These are phyloP conservation scores for Ilex paraguariensis DNA, from an alignment of 305 asterid genomes.

Conservation along the genomic window DNA sequence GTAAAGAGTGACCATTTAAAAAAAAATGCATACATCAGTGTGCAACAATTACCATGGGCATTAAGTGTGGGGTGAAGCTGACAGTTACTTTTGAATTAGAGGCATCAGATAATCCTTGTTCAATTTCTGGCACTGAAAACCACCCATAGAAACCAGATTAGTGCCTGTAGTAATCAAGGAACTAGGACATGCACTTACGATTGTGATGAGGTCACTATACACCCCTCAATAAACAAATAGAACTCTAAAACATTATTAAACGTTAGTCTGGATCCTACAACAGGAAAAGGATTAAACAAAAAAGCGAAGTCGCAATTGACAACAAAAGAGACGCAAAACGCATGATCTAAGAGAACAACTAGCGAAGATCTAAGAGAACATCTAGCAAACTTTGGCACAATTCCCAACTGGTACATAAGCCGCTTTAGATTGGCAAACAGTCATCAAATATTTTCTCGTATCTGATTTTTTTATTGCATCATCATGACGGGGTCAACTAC, in stretches of 20 bases:
- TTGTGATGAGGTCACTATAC: too few species aligned
- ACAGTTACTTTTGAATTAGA: constrained; percentile 76
- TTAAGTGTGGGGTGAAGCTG: constrained; percentile 95
- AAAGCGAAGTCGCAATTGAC: too few species aligned
- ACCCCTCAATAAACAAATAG: too few species aligned
- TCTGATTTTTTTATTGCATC: not conserved
- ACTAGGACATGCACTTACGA: too few species aligned
- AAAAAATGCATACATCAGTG: constrained; percentile 5
- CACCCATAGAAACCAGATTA: not conserved
- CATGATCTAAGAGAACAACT: not conserved
- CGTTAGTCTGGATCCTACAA: too few species aligned
- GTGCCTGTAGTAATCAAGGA: not conserved
- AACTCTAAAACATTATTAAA: too few species aligned
- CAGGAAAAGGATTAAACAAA: too few species aligned
- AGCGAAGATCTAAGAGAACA: not conserved
- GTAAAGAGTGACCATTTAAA: not conserved
- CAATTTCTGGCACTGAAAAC: constrained; percentile 89
- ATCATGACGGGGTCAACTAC: too few species aligned
- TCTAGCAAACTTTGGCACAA: too few species aligned
- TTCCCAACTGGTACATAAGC: too few species aligned
- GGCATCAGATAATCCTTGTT: constrained; percentile 91
- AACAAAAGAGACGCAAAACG: too few species aligned
- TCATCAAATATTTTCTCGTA: not conserved
- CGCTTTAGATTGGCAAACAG: not conserved
- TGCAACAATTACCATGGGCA: constrained; percentile 77